Evolutionary conservation across 805 yeast species (phyloP).

Genomic region (Kluyveromyces dobzhanskii): DNA sequence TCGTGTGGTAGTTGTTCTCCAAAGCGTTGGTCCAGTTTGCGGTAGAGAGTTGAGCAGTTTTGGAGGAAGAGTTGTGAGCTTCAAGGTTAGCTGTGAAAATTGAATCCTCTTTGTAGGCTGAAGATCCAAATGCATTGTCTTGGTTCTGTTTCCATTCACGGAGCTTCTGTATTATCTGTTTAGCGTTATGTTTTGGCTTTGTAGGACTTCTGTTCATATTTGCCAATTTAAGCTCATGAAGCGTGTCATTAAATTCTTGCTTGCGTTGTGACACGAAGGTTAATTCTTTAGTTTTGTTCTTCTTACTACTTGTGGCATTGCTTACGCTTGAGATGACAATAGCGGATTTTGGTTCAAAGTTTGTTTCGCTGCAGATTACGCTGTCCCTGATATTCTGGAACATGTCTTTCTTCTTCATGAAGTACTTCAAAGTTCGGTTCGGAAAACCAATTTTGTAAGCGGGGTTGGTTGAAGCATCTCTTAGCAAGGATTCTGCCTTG

Average conservation of each 20-base stretch:
- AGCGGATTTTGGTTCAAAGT: neutral
- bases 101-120: neutral
- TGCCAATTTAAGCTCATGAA: neutral
- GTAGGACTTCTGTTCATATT: neutral
- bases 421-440: neutral
- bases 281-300: neutral
- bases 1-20: neutral
- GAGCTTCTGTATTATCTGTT: neutral
- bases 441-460: neutral
- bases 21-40: neutral
- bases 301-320: neutral
- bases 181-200: neutral
- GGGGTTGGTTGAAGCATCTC: too few species aligned
- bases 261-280: neutral
- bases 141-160: neutral
- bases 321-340: neutral
- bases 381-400: neutral
- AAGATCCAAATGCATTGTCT: neutral
- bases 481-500: neutral
- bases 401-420: slow-evolving; percentile 1
- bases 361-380: neutral
- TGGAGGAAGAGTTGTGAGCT: neutral
- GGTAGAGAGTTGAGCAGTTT: neutral
- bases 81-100: neutral
- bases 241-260: neutral